phyloP scores from a whole-genome alignment of 2,329 filamentous ascomycete genomes.

The Alternaria metachromatica region DNA sequence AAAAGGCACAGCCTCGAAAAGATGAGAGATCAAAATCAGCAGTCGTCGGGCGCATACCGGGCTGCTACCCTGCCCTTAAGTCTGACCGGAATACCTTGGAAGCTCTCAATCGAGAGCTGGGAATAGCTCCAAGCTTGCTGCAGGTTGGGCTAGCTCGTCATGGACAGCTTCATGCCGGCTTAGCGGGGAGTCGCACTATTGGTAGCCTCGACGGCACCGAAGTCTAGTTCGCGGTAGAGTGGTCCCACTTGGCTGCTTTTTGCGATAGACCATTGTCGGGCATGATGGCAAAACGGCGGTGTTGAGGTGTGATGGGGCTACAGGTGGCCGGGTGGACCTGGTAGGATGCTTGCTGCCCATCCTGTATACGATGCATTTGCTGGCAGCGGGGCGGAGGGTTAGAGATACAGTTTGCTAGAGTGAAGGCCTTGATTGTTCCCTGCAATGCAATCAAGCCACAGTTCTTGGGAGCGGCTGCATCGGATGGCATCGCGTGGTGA shows the following conservation, averaged over 20 bases:
- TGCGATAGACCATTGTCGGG: conserved; percentile 13
- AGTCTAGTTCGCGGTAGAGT: conserved; percentile 5
- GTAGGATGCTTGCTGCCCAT: conserved; percentile 16
- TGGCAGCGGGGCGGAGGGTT: conserved; percentile 19
- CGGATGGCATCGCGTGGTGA: conserved; percentile 29
- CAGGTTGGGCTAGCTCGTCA: conserved; percentile 38
- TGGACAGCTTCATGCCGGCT: conserved; percentile 29
- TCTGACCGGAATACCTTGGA: conserved; percentile 27
- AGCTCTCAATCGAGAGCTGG: conserved; percentile 31
- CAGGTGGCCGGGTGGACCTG: conserved; percentile 23
- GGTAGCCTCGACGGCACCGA: conserved; percentile 13
- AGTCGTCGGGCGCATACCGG: conserved; percentile 20
- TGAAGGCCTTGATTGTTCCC: conserved; percentile 35
- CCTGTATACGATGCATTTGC: conserved; percentile 11
- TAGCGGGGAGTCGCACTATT: conserved; percentile 29
- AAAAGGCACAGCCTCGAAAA: conserved; percentile 10
- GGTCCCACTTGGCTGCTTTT: conserved; percentile 16
- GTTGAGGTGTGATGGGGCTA: conserved; percentile 30
- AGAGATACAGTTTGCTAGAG: conserved; percentile 8
- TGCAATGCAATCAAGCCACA: conserved; percentile 13
- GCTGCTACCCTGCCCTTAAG: conserved; percentile 35
- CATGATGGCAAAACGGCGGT: conserved; percentile 26
- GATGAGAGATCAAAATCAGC: conserved; percentile 11
- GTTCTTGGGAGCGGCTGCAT: conserved; percentile 35
- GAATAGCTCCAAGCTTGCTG: conserved; percentile 35